Base-by-base conservation (phyloP, 1,139 yeast species). In the Meyerozyma sp. region DNA sequence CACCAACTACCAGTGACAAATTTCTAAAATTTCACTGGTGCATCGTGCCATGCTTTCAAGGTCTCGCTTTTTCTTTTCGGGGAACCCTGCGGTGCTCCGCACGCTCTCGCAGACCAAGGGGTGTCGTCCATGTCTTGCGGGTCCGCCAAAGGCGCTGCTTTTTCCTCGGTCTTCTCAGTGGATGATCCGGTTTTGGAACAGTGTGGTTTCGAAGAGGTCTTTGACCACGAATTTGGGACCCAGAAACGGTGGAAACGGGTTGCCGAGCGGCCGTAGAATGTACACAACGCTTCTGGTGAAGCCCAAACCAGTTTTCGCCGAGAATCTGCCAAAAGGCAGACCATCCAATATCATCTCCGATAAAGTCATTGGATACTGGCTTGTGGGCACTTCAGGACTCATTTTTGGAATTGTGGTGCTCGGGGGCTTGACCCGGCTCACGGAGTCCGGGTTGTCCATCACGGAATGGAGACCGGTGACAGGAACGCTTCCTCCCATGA, bases 391-490 rank as follows among this genome's bases (percentile, higher is more conserved):
- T 1, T 87, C 98, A 1, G 84, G 88, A 1, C 70, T 93, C 26
- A 96, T 94, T 2, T 93, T 93, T 63, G 96, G 96, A 37, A 94
- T 94, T 48, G 98, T 93, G 13, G 84, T 94, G n/a, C 73, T 94
- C 5, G 99, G 98, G 41, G 99, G 99, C 0, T 74, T 94, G 42
- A 94, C 98, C 0, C 77, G 99, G 56, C 73, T 94, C 40, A 94
- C 98, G 0, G 98, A 94, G 61, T 87, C 96, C 2, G 99, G 98
- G 0, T 72, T 94, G 41, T 87, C 96, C 40, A 94, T 94, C 59
- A 93, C 98, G 1, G 98, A 94, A 63, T 94, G 99, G 99, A 88
- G 83, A 61, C 99, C 99, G 1, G 91, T 94, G 28, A 90, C 98
- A 0, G 99, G 99, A 36, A 69, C 95, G 3, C 63, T 94, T 16